phyloP scores from a whole-genome alignment of 1,284 basidiomycete species.

The Nidula niveotomentosa region DNA sequence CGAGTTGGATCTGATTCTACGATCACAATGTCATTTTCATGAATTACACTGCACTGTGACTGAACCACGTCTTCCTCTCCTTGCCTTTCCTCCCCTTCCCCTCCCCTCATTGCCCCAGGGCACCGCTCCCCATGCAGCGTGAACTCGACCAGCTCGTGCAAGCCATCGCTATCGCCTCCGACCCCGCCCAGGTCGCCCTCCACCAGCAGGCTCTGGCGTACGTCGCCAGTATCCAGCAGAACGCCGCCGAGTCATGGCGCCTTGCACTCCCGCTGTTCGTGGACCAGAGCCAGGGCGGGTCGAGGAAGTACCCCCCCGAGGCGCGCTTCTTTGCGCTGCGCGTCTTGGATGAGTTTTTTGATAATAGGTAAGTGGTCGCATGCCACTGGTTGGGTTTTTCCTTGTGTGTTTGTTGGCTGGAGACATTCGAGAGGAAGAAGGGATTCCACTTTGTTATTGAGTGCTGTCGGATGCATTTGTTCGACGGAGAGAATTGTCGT shows the following conservation, averaged over 20 bases:
- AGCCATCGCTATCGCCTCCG: slow-evolving; percentile 83
- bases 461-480: no score
- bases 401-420: no score
- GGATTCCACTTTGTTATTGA: no score
- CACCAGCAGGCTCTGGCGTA: slow-evolving; percentile 84
- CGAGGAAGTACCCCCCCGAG: slow-evolving; percentile 69
- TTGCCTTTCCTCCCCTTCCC: background rate
- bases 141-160: slow-evolving; percentile 77
- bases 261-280: slow-evolving; percentile 76
- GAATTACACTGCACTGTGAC: no score
- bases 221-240: slow-evolving; percentile 76
- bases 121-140: slow-evolving; percentile 52
- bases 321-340: slow-evolving; percentile 85
- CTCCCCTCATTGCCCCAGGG: background rate
- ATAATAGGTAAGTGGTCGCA: slow-evolving; percentile 66
- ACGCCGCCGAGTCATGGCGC: slow-evolving; percentile 75
- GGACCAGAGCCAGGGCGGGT: slow-evolving; percentile 54
- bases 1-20: no score
- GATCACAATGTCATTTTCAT: no score
- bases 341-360: slow-evolving; percentile 84
- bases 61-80: no score
- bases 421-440: no score
- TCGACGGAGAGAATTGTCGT: slow-evolving; percentile 2
- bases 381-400: background rate
- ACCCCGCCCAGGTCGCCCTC: slow-evolving; percentile 66